Evolutionary conservation across 1,139 yeast genomes (phyloP).

Genomic region (Hansenula sp.): DNA sequence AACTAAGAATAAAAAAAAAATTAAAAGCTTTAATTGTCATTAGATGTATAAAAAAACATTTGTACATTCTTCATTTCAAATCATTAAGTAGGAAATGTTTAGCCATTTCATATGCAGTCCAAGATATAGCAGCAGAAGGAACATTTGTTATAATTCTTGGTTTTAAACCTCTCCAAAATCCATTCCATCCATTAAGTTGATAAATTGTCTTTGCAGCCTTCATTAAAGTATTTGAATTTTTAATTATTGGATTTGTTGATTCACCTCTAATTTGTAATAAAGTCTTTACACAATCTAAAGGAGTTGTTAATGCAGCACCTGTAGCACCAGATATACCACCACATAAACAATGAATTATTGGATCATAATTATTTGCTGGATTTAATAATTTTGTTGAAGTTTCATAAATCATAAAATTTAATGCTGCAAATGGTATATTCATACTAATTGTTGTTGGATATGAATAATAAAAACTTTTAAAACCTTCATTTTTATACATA

Average conservation of each 20-base stretch:
- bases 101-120: constrained; percentile 99
- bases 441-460: constrained; percentile 93
- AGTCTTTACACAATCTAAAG: constrained; percentile 92
- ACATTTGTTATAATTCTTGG: constrained; percentile 92
- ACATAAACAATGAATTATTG: constrained; percentile 84
- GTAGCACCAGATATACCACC: constrained; percentile 97
- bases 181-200: constrained; percentile 58
- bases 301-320: constrained; percentile 95
- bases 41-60: too few relatives aligned
- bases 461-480: constrained; percentile 80
- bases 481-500: constrained; percentile 73
- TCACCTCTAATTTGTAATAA: constrained; percentile 55
- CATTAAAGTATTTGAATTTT: constrained; percentile 60
- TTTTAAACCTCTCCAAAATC: constrained; percentile 80
- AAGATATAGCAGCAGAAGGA: constrained; percentile 95
- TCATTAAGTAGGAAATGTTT: constrained; percentile 31
- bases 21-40: too few relatives aligned
- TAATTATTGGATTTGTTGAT: constrained; percentile 42
- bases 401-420: constrained; percentile 92
- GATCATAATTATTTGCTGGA: constrained; percentile 78
- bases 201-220: constrained; percentile 72
- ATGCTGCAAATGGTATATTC: constrained; percentile 94
- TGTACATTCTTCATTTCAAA: too few relatives aligned
- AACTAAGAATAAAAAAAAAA: too few relatives aligned
- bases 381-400: constrained; percentile 72